Evolutionary conservation across 129 eudicot genomes (phyloP).

Genomic region (Flaveria trinervia): DNA sequence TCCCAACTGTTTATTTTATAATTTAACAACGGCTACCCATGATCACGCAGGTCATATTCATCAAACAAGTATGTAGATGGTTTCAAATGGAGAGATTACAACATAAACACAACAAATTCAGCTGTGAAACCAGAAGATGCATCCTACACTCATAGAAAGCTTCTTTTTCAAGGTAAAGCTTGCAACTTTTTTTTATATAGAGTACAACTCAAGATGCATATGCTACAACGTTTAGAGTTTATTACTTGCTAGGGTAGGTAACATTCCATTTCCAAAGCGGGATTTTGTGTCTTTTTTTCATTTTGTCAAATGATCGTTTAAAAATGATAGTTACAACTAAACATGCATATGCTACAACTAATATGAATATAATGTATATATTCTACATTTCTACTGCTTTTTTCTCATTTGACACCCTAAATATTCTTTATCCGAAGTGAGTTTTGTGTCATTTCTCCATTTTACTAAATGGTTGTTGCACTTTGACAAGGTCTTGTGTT

Average conservation of each 20-base stretch:
- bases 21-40: neutral
- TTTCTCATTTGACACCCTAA: neutral
- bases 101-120: constrained; percentile 27
- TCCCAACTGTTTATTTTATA: neutral
- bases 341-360: constrained; percentile 6
- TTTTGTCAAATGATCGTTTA: constrained; percentile 17
- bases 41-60: constrained; percentile 37
- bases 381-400: neutral
- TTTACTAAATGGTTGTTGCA: too few relatives aligned
- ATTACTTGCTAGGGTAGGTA: constrained; percentile 5
- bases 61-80: constrained; percentile 19
- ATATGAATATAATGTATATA: neutral
- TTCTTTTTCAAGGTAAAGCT: constrained; percentile 51
- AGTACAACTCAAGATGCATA: constrained; percentile 21
- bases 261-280: constrained; percentile 30
- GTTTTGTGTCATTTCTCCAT: too few relatives aligned
- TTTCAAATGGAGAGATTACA: constrained; percentile 22
- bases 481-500: too few relatives aligned
- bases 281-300: constrained; percentile 12
- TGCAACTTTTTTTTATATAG: neutral
- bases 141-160: constrained; percentile 43
- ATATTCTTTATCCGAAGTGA: too few relatives aligned
- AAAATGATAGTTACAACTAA: constrained; percentile 14
- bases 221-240: neutral
- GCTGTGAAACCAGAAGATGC: constrained; percentile 26